Evolutionary conservation across 495 filamentous ascomycete species (phyloP).

Genomic region (Aspergillus saccharolyticus): DNA sequence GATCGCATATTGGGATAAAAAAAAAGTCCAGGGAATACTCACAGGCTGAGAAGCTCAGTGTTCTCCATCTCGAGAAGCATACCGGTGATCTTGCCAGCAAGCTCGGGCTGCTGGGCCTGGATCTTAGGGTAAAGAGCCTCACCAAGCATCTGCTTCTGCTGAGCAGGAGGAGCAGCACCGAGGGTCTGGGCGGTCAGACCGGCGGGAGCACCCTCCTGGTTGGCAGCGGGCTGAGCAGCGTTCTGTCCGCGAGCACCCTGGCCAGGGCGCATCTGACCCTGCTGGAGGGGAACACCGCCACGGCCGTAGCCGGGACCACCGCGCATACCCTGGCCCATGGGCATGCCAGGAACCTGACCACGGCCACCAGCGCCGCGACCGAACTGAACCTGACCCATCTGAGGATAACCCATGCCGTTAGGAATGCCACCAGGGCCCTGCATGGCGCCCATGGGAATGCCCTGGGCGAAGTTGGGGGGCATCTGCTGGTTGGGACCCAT

Average conservation of each 20-base stretch:
- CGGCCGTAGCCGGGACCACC: constrained; percentile 58
- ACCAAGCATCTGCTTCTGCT: constrained; percentile 97
- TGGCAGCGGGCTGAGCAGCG: constrained; percentile 33
- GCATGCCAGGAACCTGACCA: constrained; percentile 70
- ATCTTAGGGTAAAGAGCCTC: constrained; percentile 99
- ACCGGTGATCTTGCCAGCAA: constrained; percentile 98
- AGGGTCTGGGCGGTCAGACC: constrained; percentile 44
- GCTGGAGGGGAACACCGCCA: constrained; percentile 42
- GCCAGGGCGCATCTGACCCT: constrained; percentile 47
- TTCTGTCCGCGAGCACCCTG: constrained; percentile 35
- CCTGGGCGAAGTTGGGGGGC: constrained; percentile 73
- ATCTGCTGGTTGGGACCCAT: constrained; percentile 72
- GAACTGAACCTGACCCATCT: constrained; percentile 55
- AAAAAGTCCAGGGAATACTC: constrained; percentile 46
- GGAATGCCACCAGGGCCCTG: constrained; percentile 55
- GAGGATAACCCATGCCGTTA: constrained; percentile 53
- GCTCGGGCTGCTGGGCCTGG: constrained; percentile 80
- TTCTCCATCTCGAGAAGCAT: constrained; percentile 99
- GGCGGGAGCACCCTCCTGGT: constrained; percentile 27
- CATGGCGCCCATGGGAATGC: constrained; percentile 70
- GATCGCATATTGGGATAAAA: not conserved
- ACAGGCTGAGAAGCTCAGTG: constrained; percentile 86
- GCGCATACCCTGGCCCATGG: constrained; percentile 65
- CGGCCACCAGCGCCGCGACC: constrained; percentile 71
- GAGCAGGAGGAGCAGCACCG: constrained; percentile 50